Conservation (phyloP, 495 filamentous ascomycete species). For the Daldinia concentrica region DNA sequence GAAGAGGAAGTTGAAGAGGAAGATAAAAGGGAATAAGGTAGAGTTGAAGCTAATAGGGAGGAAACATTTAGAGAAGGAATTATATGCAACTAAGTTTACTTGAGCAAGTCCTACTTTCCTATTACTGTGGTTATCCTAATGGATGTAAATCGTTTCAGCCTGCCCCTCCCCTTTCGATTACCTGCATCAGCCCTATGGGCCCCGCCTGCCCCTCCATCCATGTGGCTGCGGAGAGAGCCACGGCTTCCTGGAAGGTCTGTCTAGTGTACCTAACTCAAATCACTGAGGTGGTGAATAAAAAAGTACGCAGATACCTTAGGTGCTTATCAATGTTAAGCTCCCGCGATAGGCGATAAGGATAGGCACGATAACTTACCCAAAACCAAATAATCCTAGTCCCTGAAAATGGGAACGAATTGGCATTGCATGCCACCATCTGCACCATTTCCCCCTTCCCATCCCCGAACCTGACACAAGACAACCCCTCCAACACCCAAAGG, state of each 20-base stretch:
- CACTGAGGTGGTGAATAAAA: no score
- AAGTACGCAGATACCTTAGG: background rate
- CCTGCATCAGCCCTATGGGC: conserved; percentile 25
- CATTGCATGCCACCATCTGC: conserved; percentile 18
- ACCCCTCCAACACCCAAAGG: conserved; percentile 1
- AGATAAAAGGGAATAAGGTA: background rate
- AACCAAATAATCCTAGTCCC: conserved; percentile 14
- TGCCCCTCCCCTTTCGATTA: conserved; percentile 6
- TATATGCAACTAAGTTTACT: background rate
- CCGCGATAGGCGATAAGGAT: conserved; percentile 31
- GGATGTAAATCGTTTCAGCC: background rate
- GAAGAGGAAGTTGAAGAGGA: background rate
- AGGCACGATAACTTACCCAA: conserved; percentile 2
- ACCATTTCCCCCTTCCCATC: background rate
- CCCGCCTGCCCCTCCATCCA: conserved; percentile 23
- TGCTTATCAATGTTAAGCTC: background rate
- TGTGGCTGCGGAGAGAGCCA: conserved; percentile 19
- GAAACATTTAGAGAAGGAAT: background rate
- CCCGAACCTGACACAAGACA: conserved; percentile 13
- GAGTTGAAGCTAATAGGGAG: background rate
- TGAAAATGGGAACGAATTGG: conserved; percentile 20
- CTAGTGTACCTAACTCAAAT: no score
- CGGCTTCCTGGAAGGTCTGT: background rate
- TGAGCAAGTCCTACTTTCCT: background rate
- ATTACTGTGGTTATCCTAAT: background rate